Evolutionary conservation across 2,329 filamentous ascomycete genomes (phyloP), one percentile per base, ranked within the genome.

Genomic region (Chaetomium strumarium): DNA sequence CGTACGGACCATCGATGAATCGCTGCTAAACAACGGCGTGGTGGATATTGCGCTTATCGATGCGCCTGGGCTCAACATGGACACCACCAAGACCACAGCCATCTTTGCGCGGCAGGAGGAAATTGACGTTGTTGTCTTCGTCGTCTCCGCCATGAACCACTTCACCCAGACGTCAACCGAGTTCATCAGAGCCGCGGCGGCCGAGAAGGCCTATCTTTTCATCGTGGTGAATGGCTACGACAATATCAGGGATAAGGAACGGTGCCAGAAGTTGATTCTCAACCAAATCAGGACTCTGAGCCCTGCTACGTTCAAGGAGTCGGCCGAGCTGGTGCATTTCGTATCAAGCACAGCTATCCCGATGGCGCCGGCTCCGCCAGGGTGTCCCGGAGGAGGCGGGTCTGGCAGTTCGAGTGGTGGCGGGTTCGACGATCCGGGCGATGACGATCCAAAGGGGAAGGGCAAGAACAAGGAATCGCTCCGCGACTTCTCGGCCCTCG

Each of bases 181-280:
- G 63, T 99, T 99, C 65, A 96, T 99, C 57, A 88, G 88, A 76
- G 92, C 92, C 46, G 93, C 93, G 1, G 93, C 93, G 0, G 84
- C 92, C 38, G 93, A 99, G 66, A 99, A 99, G 71, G 92, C 93
- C 0, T 99, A 99, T 66, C 91, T 99, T 57, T 99, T 99, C 69
- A 95, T 99, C 69, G 93, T 99, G 13, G 93, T 99, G 60, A 99
- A 99, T 67, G 91, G 92, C 16, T 99, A 90, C 64, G 93, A 99
- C 70, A 86, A 87, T 56, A 97, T 99, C 63, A 80, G 86, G 58
- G 91, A 97, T 69, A 93, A 96, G 73, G 79, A 89, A 55, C 80
- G 92, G 54, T 97, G 92, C 68, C 82, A 96, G 68, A 90, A 93
- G 65, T 88, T 90, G 81, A 93, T 99, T 46, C 69, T 99, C 54